These are phyloP conservation scores for Populus alba DNA, from an alignment of 345 rosid species.

Conservation along the genomic window DNA sequence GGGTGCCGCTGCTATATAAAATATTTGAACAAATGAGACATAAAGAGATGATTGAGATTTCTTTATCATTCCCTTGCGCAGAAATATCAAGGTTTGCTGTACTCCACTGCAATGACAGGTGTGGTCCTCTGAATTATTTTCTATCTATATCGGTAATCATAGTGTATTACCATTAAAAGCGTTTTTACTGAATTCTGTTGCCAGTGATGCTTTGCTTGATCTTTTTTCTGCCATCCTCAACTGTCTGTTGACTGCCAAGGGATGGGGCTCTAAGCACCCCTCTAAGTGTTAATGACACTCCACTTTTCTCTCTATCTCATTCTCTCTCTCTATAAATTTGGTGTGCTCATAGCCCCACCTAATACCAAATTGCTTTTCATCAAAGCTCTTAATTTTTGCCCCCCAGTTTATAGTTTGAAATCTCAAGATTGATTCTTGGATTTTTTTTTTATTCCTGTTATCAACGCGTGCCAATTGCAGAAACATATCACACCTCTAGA, in stretches of 20 bases:
- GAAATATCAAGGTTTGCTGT: slow-evolving; percentile 53
- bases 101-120: slow-evolving; percentile 73
- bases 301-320: not conserved
- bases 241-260: not conserved
- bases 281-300: not conserved
- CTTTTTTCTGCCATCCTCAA: no score
- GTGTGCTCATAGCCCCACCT: no score
- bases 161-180: not conserved
- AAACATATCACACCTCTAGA: not conserved
- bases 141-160: not conserved
- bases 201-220: no score
- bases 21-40: not conserved
- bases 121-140: not conserved
- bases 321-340: no score
- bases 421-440: not conserved
- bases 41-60: not conserved
- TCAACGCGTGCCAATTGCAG: not conserved
- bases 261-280: not conserved
- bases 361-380: not conserved
- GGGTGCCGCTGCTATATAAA: not conserved
- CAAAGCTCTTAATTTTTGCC: not conserved
- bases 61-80: slow-evolving; percentile 36
- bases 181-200: no score
- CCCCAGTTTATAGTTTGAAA: not conserved
- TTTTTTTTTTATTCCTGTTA: not conserved